These are phyloP conservation scores for Irpex sp. DNA, from an alignment of 1,284 basidiomycete species.

Conservation along the genomic window DNA sequence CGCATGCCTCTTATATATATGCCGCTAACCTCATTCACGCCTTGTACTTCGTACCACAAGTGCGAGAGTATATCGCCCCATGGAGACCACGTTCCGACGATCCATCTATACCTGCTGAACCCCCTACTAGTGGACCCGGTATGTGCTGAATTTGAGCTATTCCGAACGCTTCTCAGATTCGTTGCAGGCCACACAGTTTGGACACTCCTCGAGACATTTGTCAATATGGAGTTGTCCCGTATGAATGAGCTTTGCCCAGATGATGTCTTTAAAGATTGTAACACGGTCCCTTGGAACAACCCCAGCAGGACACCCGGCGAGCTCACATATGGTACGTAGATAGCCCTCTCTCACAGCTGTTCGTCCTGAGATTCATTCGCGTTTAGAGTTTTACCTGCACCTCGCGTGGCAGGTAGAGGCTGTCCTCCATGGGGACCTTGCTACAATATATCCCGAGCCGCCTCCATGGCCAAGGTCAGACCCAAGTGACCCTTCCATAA, in stretches of 20 bases:
- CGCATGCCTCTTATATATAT: conserved; percentile 46
- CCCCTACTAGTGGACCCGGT: neutral
- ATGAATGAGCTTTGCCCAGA: conserved; percentile 41
- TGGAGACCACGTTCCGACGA: conserved; percentile 33
- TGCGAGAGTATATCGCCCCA: conserved; percentile 47
- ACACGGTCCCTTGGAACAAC: conserved; percentile 31
- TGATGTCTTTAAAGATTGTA: conserved; percentile 30
- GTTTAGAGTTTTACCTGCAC: conserved; percentile 35
- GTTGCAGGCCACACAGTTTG: conserved; percentile 37
- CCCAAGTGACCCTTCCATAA: neutral
- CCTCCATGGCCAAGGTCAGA: conserved; percentile 27
- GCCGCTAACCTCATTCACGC: conserved; percentile 62
- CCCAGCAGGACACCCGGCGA: conserved; percentile 35
- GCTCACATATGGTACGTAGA: conserved; percentile 32
- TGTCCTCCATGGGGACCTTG: conserved; percentile 15
- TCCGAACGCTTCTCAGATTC: neutral
- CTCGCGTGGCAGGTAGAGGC: conserved; percentile 33
- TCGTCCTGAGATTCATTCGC: neutral
- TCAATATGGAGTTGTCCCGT: conserved; percentile 54
- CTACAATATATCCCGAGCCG: conserved; percentile 11
- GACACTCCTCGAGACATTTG: conserved; percentile 59
- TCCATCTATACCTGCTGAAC: conserved; percentile 14
- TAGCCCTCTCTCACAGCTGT: neutral
- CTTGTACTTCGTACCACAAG: conserved; percentile 64
- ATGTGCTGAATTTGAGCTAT: conserved; percentile 3